Evolutionary conservation across 148 eudicot genomes (phyloP).

Genomic region (Rhododendron ovatum): DNA sequence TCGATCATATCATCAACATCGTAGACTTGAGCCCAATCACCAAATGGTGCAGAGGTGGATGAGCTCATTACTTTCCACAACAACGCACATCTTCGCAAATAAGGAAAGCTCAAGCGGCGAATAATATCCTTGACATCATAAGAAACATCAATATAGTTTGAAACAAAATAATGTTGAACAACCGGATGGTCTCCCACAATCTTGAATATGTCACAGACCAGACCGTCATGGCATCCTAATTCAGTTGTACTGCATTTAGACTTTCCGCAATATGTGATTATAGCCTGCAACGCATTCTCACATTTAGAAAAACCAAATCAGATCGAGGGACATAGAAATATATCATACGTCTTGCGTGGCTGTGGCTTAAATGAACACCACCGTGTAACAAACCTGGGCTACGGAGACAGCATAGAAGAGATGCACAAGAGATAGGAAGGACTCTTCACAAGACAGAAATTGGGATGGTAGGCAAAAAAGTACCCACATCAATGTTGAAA

Average conservation of each 20-base stretch:
- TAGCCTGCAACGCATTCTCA: constrained; percentile 47
- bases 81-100: constrained; percentile 81
- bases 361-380: background rate
- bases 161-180: constrained; percentile 42
- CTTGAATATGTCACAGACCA: constrained; percentile 56
- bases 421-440: constrained; percentile 75
- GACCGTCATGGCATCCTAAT: constrained; percentile 35
- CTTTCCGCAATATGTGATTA: constrained; percentile 42
- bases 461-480: constrained; percentile 84
- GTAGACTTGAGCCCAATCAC: constrained; percentile 32
- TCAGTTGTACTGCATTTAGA: constrained; percentile 26
- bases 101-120: constrained; percentile 70
- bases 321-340: background rate
- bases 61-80: constrained; percentile 65
- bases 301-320: constrained; percentile 6
- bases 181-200: constrained; percentile 36
- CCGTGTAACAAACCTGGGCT: constrained; percentile 46
- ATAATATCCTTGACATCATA: constrained; percentile 44
- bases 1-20: constrained; percentile 36
- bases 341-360: background rate
- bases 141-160: constrained; percentile 47
- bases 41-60: constrained; percentile 45
- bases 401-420: constrained; percentile 64
- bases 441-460: constrained; percentile 55
- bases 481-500: constrained; percentile 88